These are phyloP conservation scores for Sordariomycetes sp. DNA, from an alignment of 2,329 filamentous ascomycete genomes.

Conservation along the genomic window DNA sequence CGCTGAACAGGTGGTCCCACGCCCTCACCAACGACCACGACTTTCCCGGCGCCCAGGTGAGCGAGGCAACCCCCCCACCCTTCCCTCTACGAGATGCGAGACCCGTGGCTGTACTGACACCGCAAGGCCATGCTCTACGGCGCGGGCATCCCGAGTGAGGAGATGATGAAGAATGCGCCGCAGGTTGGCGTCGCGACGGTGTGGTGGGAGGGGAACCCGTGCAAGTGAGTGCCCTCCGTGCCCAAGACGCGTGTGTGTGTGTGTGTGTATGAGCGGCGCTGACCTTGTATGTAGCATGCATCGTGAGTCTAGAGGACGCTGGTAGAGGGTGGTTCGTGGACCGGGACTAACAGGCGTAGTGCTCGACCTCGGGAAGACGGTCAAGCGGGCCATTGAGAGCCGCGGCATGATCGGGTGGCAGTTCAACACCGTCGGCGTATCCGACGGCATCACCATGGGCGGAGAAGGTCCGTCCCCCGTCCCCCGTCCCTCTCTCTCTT, in stretches of 20 bases:
- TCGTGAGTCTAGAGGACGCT: not conserved
- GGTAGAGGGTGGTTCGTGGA: not conserved
- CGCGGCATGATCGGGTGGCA: slow-evolving; percentile 89
- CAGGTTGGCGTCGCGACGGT: slow-evolving; percentile 86
- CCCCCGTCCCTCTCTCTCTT: not conserved
- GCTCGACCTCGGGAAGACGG: slow-evolving; percentile 73
- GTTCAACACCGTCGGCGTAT: slow-evolving; percentile 81
- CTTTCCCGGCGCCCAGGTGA: slow-evolving; percentile 78
- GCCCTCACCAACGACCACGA: slow-evolving; percentile 75
- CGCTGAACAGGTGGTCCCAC: slow-evolving; percentile 76
- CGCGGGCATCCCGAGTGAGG: slow-evolving; percentile 69
- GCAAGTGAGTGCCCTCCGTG: slow-evolving; percentile 55
- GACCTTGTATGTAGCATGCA: not conserved
- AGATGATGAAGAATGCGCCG: slow-evolving; percentile 80
- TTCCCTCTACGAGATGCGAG: not conserved
- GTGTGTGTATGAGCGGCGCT: not conserved
- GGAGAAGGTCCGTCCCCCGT: slow-evolving; percentile 51
- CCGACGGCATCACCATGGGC: slow-evolving; percentile 91
- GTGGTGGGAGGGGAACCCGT: slow-evolving; percentile 97
- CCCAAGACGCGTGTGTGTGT: not conserved
- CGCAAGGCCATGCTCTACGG: slow-evolving; percentile 83
- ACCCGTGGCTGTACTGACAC: not conserved
- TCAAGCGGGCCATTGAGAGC: slow-evolving; percentile 69
- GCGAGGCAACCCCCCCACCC: too few relatives aligned
- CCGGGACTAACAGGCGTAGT: slow-evolving; percentile 34